phyloP scores from a whole-genome alignment of 2,329 filamentous ascomycete genomes.

The Aplosporella prunicola region DNA sequence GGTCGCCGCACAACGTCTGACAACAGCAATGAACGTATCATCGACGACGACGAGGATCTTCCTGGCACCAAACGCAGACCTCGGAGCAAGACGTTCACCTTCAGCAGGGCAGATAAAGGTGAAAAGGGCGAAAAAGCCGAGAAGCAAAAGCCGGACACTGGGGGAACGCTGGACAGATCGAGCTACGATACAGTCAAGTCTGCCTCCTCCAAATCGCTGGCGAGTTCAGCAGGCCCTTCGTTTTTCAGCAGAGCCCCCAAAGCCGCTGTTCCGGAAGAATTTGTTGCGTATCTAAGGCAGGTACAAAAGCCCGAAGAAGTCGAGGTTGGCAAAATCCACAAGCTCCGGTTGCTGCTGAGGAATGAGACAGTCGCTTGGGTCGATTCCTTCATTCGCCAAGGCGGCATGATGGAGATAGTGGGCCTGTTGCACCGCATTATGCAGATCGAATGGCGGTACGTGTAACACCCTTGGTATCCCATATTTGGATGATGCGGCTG shows the following conservation, averaged over 20 bases:
- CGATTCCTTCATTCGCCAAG: conserved; percentile 78
- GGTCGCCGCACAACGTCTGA: conserved; percentile 17
- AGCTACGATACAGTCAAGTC: conserved; percentile 50
- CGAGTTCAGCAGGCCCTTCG: conserved; percentile 46
- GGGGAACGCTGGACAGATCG: conserved; percentile 7
- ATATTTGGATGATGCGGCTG: background rate
- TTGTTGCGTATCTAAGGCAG: conserved; percentile 75
- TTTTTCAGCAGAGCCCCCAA: conserved; percentile 62
- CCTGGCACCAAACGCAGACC: conserved; percentile 37
- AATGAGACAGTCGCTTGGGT: conserved; percentile 97
- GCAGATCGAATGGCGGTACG: conserved; percentile 86
- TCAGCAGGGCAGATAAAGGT: conserved; percentile 62
- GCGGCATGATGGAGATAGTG: conserved; percentile 88
- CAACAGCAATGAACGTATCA: conserved; percentile 29
- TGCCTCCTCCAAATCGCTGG: conserved; percentile 48
- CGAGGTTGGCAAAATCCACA: conserved; percentile 92
- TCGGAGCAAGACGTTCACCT: conserved; percentile 69
- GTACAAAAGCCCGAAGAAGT: conserved; percentile 72
- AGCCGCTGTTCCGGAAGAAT: conserved; percentile 68
- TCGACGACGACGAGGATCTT: conserved; percentile 20
- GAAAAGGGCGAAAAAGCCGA: conserved; percentile 67
- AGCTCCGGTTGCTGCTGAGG: conserved; percentile 75
- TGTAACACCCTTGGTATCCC: conserved; percentile 12
- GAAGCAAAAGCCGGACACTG: conserved; percentile 55
- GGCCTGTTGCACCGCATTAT: conserved; percentile 82